Conservation (phyloP, 192 early-diverging fungal species). For the Coemansia sp. region DNA sequence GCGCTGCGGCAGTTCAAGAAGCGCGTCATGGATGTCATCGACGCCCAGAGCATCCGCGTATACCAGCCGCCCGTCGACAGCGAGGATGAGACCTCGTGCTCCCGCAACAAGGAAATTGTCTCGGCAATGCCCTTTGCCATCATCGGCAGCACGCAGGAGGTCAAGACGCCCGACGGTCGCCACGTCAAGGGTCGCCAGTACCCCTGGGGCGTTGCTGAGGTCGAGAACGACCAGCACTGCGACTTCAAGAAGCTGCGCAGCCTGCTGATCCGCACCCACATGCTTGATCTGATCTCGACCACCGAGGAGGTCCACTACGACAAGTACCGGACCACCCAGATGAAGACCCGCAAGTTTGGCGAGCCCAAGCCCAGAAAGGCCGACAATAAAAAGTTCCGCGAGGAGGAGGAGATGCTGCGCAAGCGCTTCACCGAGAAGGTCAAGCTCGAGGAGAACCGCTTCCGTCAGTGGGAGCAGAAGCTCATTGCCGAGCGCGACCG, state of each 20-base stretch:
- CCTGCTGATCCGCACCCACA: slow-evolving; percentile 95
- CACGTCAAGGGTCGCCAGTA: slow-evolving; percentile 94
- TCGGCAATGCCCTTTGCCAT: slow-evolving; percentile 94
- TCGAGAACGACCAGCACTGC: slow-evolving; percentile 98
- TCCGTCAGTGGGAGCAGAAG: slow-evolving; percentile 97
- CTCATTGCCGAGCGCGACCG: slow-evolving; percentile 96
- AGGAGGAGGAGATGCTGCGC: slow-evolving; percentile 94
- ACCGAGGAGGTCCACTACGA: slow-evolving; percentile 98
- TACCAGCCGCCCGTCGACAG: slow-evolving; percentile 87
- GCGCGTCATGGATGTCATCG: slow-evolving; percentile 89
- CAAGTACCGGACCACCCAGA: slow-evolving; percentile 80
- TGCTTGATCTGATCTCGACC: slow-evolving; percentile 91
- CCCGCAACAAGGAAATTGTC: slow-evolving; percentile 84
- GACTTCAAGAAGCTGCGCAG: slow-evolving; percentile 97
- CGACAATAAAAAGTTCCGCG: slow-evolving; percentile 94
- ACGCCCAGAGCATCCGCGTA: slow-evolving; percentile 88
- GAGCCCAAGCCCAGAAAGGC: slow-evolving; percentile 77
- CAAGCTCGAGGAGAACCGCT: slow-evolving; percentile 93
- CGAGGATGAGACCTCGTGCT: slow-evolving; percentile 77
- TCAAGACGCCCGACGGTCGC: slow-evolving; percentile 78
- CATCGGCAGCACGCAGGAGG: slow-evolving; percentile 88
- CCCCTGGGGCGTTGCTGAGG: slow-evolving; percentile 98
- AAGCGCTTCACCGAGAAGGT: slow-evolving; percentile 98
- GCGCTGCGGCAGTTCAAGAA: slow-evolving; percentile 94
- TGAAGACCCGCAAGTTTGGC: slow-evolving; percentile 88